Base-by-base conservation (phyloP, 768 basidiomycete species). In the Calocera cornea region DNA sequence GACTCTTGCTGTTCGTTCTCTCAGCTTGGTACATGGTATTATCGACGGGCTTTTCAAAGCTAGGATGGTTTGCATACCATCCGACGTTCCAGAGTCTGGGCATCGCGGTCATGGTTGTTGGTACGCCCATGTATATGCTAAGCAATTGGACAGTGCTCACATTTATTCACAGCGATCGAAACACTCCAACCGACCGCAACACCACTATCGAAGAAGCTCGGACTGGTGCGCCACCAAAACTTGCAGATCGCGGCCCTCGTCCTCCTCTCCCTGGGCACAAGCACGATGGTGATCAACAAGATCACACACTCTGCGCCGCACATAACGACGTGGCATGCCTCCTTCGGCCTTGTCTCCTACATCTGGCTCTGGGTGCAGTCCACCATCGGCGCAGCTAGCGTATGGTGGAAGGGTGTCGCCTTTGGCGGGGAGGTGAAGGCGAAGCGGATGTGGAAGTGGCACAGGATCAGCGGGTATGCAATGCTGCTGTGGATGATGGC, bases 361-460 rank as follows among this genome's bases (percentile, higher is more conserved):
- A 69, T 75, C 11, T 89, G 87, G 88, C 76, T 91, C 47, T 29
- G 76, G 12, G 66, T 82, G 34, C 90, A 92, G 72, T 76, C 83
- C 7, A 67, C 79, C 10, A 19, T 91, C 0, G 91, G 91, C 3
- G 88, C 80, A 1, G 85, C 83, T n/a, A 89, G 87, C 64, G 88
- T 90, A 17, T 91, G 90, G 90, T 86, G 81, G 69, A 80, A 78
- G 7, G 90, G 90, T 12, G 80, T 79, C 17, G 79, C 80, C 0
- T 88, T 92, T 72, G 89, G 90, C 2, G 89, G 90, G 0, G 85
- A 83, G 16, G 75, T 79, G 49, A 86, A 83, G 73, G 89, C 90
- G 16, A 92, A 89, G 74, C 74, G 78, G 1, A 68, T 92, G 22
- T 93, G 90, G 87, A 93, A 92, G 74, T 92, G 90, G 70, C 91